These are phyloP conservation scores for Tylopilus subfusipes DNA, from an alignment of 768 basidiomycete species.

Conservation along the genomic window DNA sequence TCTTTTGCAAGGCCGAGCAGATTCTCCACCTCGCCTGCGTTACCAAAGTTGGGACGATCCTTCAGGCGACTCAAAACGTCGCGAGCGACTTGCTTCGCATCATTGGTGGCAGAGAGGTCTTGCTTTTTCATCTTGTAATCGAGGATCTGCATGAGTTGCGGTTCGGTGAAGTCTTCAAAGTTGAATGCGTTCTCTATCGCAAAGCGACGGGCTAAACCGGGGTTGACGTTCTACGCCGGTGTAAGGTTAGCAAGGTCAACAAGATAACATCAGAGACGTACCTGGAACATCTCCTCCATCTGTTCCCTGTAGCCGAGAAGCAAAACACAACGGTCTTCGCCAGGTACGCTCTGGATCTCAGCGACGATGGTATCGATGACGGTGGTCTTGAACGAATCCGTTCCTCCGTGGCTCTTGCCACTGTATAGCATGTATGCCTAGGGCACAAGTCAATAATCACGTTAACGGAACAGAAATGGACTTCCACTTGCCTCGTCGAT, in stretches of 20 bases:
- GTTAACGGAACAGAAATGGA: no score
- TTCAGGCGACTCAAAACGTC: conserved; percentile 38
- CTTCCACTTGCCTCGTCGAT: conserved; percentile 58
- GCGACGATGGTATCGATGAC: conserved; percentile 76
- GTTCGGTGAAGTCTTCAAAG: conserved; percentile 62
- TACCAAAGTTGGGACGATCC: conserved; percentile 59
- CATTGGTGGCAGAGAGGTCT: conserved; percentile 52
- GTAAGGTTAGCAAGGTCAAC: neutral
- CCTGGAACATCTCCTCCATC: conserved; percentile 76
- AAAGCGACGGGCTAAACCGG: conserved; percentile 63
- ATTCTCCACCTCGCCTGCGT: conserved; percentile 64
- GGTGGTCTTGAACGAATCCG: conserved; percentile 56
- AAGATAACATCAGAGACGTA: conserved; percentile 18
- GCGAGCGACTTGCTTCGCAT: conserved; percentile 55
- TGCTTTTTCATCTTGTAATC: conserved; percentile 55
- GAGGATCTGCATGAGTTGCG: conserved; percentile 50
- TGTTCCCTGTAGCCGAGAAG: conserved; percentile 62
- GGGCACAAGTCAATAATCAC: neutral
- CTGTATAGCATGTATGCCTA: conserved; percentile 49
- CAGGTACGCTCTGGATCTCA: conserved; percentile 64
- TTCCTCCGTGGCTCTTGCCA: conserved; percentile 29
- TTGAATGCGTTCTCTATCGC: conserved; percentile 64
- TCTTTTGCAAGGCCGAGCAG: conserved; percentile 49
- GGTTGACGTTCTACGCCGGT: conserved; percentile 57
- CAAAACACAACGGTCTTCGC: conserved; percentile 68